Evolutionary conservation across 331 rosid genomes (phyloP), one percentile per base, ranked within the genome.

Genomic region (Phaseolus coccineus): DNA sequence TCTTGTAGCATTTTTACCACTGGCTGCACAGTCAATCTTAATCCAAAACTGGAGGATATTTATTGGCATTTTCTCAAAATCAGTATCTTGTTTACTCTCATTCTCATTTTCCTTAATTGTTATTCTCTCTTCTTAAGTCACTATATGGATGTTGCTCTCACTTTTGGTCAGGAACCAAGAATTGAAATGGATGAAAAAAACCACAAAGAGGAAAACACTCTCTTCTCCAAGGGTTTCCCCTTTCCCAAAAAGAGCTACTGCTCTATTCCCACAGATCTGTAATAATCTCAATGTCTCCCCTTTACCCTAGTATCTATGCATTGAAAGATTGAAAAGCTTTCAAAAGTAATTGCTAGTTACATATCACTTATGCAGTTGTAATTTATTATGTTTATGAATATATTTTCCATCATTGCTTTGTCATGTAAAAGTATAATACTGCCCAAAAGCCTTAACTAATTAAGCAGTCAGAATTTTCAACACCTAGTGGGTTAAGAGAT

Each of bases 301-400:
- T 42, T 42, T 42, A 42, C 13, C 3, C 47, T 2, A 9, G 47
- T 42, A 42, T 42, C 13, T 13, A 33, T 66, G 78, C 65, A 61
- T 66, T 19, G 37, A 31, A 71, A 6, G 44, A 16, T 27, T 19
- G 15, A 59, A 61, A 61, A 5, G 19, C 71, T 31, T 52, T 52
- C 12, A 5, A 3, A 31, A 51, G 31, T 51, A 73, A 15, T 73
- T 61, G 14, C n/a, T 28, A 80, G 33, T 63, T 47, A 70, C 14
- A 44, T 28, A 69, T 73, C 64, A 61, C 16, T 8, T 30, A 14
- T 61, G 1, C 30, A 30, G 30, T 27, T 42, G 47, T 10, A 52
- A 14, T 51, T 30, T 65, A 63, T 35, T 65, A 13, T 69, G n/a
- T 71, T 61, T 19, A 67, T 81, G 59, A 64, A 51, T 19, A 44